Base-by-base conservation (phyloP, 2,329 filamentous ascomycete genomes). In the Cryphonectria naterciae region DNA sequence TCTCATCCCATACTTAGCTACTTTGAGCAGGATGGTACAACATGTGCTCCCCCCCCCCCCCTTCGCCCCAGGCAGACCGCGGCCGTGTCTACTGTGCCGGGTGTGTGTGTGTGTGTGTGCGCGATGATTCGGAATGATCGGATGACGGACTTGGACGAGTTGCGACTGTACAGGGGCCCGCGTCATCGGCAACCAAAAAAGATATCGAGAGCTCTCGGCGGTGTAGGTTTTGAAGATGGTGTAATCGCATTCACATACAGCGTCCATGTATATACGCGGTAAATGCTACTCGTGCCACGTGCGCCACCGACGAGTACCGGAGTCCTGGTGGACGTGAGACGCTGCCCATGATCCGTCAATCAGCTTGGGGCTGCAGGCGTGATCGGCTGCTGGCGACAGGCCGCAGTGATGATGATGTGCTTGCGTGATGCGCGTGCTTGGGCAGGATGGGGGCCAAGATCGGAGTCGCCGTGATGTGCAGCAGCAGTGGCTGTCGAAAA, bases 391-490 rank as follows among this genome's bases (percentile, higher is more conserved):
- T 35, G 60, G 54, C 43, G 46, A 39, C 39, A 39, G 41, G 25
- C 43, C 32, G 54, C 63, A 64, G 17, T 7, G 17, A 64, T 37
- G n/a, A 54, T 62, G 35, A 54, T 43, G 11, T 37, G 17, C 25
- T 63, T 22, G 22, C 6, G 15, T n/a, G 37, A 62, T 28, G 68
- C 63, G 37, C 35, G 52, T 43, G n/a, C 63, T 49, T 49, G 63
- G 22, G 25, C n/a, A 52, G 56, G n/a, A 46, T 70, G 69, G 69
- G 68, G 71, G 62, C 39, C 64, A 49, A 46, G 10, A 63, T 64
- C 69, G 71, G 71, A 39, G 65, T 71, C 62, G 56, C 71, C 71
- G 69, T 68, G 62, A 63, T 61, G 43, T 68, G 71, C 71, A 64
- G 56, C 52, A 61, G 28, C 56, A 65, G n/a, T 60, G 71, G 63